Base-by-base conservation (phyloP, 352 stramenopile species). In the Phytopythium delawarense region DNA sequence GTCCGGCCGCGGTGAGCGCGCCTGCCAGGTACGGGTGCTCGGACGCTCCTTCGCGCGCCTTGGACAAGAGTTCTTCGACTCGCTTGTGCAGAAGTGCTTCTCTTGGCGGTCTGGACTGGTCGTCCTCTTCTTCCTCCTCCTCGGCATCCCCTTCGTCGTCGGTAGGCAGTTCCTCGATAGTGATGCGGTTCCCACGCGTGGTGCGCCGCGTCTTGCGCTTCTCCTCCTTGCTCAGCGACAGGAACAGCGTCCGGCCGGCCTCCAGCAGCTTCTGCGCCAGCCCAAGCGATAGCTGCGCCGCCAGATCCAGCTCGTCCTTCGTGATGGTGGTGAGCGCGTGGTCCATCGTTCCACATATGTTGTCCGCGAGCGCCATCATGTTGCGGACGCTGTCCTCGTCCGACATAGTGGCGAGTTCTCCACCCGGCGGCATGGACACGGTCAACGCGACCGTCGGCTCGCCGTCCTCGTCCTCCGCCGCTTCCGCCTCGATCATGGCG, bases 321-420 rank as follows among this genome's bases (percentile, higher is more conserved):
- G 79, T 82, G 63, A 94, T 91, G 35, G 83, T 91, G 50, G 71
- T 79, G 21, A 94, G 61, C 30, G 85, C 82, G 30, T 89, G 75
- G 56, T 92, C 79, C 73, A 94, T 81, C 16, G 82, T 84, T 7
- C 60, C 66, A 63, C 85, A 94, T 78, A 94, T 89, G 49, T 70
- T 87, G 58, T 90, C 85, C 4, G 82, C 70, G 50, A 94, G 80
- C 45, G 71, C 34, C 81, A 94, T 89, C 71, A 89, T 79, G 59
- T 78, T 80, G 60, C 81, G 82, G 58, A 94, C 73, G 34, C 81
- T 83, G 52, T 91, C 79, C 64, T 91, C 85, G 35, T 91, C 76
- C 0, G 72, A 64, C 39, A 52, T 13, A n/a, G 39, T 39, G 13
- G 40, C 18, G 13, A 61, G 55, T 40, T 61, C 23, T 30, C 55